phyloP scores from a whole-genome alignment of 495 filamentous ascomycete genomes.

The Entonaema liquescens region DNA sequence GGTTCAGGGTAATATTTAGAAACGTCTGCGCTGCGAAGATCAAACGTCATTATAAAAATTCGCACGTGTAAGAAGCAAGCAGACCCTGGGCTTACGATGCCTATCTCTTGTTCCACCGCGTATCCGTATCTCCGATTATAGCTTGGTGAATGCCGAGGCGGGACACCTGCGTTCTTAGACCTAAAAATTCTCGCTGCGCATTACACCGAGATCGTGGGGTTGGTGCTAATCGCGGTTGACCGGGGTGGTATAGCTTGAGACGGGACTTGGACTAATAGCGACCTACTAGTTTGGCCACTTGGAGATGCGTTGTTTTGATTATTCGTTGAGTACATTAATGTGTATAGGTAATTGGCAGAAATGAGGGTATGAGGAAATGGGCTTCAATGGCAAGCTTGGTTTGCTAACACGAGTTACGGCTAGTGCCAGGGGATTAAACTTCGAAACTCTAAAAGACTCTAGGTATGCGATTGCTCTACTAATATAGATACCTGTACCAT shows the following conservation, averaged over 20 bases:
- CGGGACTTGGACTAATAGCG: background rate
- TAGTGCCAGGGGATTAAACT: too few relatives aligned
- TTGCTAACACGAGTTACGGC: too few relatives aligned
- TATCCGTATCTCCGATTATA: too few relatives aligned
- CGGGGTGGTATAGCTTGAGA: constrained; percentile 14
- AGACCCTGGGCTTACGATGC: background rate
- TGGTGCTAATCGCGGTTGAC: constrained; percentile 10
- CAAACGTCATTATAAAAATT: background rate
- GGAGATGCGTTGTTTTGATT: background rate
- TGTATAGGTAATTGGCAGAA: too few relatives aligned
- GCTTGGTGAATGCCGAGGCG: constrained; percentile 28
- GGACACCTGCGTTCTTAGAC: constrained; percentile 22
- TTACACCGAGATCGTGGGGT: constrained; percentile 44
- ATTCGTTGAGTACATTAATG: background rate
- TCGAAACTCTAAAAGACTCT: too few relatives aligned
- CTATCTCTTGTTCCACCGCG: background rate
- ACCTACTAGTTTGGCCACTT: background rate
- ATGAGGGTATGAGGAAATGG: too few relatives aligned
- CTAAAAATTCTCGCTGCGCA: constrained; percentile 30
- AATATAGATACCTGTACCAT: too few relatives aligned
- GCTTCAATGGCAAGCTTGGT: too few relatives aligned
- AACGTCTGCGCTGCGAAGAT: background rate
- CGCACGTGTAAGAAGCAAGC: background rate
- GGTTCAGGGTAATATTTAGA: background rate
- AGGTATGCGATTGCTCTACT: too few relatives aligned